These are phyloP conservation scores for Penicillium sp. DNA, from an alignment of 2,329 filamentous ascomycete species.

Conservation along the genomic window DNA sequence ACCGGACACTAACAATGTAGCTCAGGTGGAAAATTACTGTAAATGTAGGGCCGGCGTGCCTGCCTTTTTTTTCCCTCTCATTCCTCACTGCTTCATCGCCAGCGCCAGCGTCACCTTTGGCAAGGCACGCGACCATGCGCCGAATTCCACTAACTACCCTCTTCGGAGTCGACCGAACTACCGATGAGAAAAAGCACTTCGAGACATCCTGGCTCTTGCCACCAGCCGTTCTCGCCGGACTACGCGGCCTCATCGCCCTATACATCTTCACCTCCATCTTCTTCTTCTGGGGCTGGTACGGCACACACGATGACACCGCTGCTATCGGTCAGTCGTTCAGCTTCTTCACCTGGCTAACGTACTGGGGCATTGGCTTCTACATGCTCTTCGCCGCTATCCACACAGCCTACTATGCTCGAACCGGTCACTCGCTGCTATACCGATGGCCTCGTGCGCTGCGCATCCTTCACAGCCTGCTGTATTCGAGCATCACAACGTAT, in stretches of 20 bases:
- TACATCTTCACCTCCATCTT: slow-evolving; percentile 73
- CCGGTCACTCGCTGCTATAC: slow-evolving; percentile 58
- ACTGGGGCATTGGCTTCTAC: slow-evolving; percentile 83
- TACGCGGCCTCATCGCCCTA: slow-evolving; percentile 49
- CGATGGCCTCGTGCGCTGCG: slow-evolving; percentile 63
- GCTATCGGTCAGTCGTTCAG: slow-evolving; percentile 64
- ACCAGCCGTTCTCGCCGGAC: slow-evolving; percentile 61
- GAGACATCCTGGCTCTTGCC: slow-evolving; percentile 80
- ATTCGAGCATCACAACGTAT: slow-evolving; percentile 63
- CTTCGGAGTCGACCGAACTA: slow-evolving; percentile 39
- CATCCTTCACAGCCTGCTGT: slow-evolving; percentile 65
- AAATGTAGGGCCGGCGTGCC: background rate
- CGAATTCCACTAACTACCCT: slow-evolving; percentile 22
- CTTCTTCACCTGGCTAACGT: slow-evolving; percentile 80
- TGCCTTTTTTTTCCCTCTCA: background rate
- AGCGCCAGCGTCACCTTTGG: background rate
- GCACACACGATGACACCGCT: slow-evolving; percentile 54
- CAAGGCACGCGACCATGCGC: slow-evolving; percentile 15
- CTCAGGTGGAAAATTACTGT: no score
- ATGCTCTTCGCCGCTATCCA: slow-evolving; percentile 68
- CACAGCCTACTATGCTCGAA: slow-evolving; percentile 66
- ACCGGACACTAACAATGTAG: background rate
- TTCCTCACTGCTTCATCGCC: background rate
- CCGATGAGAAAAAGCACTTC: slow-evolving; percentile 62
- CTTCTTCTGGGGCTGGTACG: slow-evolving; percentile 68